Conservation (phyloP, 1,139 yeast genomes). For the Yamadazyma songkhlaensis region DNA sequence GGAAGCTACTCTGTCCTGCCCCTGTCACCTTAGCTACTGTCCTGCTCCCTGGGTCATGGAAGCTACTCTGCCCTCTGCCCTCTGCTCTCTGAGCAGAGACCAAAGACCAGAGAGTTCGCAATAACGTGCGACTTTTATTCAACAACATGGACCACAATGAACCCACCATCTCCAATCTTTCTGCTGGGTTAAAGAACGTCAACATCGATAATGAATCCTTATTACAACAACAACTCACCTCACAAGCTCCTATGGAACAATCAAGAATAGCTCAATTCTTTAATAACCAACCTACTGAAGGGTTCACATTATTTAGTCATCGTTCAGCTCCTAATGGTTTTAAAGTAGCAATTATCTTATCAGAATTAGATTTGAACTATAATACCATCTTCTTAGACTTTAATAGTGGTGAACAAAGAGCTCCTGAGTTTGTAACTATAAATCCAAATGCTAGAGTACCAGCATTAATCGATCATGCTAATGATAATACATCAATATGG, state of each 20-base stretch:
- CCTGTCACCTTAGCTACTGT: no score
- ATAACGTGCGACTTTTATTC: no score
- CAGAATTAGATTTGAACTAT: constrained; percentile 78
- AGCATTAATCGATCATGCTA: constrained; percentile 83
- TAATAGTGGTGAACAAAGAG: constrained; percentile 85
- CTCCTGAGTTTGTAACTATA: constrained; percentile 87
- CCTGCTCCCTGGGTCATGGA: no score
- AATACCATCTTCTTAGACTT: constrained; percentile 86
- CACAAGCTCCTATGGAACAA: constrained; percentile 31
- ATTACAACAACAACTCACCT: constrained; percentile 10
- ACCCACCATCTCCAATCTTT: constrained; percentile 40
- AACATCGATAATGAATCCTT: no score
- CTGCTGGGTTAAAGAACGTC: constrained; percentile 51
- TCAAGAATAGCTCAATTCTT: constrained; percentile 72
- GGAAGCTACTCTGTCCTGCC: no score
- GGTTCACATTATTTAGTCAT: constrained; percentile 85
- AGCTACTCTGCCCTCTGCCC: no score
- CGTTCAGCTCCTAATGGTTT: constrained; percentile 96
- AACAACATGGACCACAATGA: constrained; percentile 6
- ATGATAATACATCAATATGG: constrained; percentile 82
- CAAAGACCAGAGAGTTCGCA: no score
- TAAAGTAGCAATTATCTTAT: constrained; percentile 87
- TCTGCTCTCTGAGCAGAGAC: no score
- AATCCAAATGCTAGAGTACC: constrained; percentile 97
- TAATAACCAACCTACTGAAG: constrained; percentile 76